Evolutionary conservation across 768 basidiomycete genomes (phyloP).

Genomic region (Lactifluus echinatus): DNA sequence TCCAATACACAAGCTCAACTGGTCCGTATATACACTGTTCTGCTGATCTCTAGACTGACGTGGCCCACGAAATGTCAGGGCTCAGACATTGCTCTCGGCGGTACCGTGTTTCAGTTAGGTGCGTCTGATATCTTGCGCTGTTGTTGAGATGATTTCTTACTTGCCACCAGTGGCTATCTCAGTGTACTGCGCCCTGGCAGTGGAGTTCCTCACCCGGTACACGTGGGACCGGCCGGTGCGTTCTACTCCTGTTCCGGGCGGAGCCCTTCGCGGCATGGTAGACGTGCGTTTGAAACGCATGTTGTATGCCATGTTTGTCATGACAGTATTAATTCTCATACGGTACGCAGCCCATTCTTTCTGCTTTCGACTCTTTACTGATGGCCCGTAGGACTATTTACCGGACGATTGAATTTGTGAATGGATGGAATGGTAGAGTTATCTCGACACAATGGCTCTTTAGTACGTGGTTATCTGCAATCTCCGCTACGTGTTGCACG

Average conservation of each 20-base stretch:
- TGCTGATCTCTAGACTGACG: neutral
- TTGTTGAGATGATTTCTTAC: neutral
- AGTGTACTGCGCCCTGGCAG: constrained; percentile 5
- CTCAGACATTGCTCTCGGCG: constrained; percentile 12
- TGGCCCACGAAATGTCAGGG: neutral
- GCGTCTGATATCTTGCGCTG: neutral
- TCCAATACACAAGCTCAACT: neutral
- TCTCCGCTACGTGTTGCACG: neutral
- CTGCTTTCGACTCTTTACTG: neutral
- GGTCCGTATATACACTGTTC: neutral
- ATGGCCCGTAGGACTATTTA: constrained; percentile 7
- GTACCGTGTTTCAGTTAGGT: constrained; percentile 18
- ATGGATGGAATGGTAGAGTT: constrained; percentile 13
- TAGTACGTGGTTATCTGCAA: neutral
- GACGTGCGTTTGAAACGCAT: constrained; percentile 4
- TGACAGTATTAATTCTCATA: constrained; percentile 13
- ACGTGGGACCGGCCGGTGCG: constrained; percentile 1
- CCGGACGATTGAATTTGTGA: constrained; percentile 11
- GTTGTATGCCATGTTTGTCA: constrained; percentile 8
- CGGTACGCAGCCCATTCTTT: neutral
- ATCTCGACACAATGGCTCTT: constrained; percentile 13
- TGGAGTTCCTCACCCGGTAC: constrained; percentile 11
- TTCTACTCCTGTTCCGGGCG: neutral
- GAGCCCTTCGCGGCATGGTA: neutral
- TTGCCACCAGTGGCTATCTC: constrained; percentile 6